These are phyloP conservation scores for Rutidosis leptorrhynchoides DNA, from an alignment of 129 eudicot genomes.

Conservation along the genomic window DNA sequence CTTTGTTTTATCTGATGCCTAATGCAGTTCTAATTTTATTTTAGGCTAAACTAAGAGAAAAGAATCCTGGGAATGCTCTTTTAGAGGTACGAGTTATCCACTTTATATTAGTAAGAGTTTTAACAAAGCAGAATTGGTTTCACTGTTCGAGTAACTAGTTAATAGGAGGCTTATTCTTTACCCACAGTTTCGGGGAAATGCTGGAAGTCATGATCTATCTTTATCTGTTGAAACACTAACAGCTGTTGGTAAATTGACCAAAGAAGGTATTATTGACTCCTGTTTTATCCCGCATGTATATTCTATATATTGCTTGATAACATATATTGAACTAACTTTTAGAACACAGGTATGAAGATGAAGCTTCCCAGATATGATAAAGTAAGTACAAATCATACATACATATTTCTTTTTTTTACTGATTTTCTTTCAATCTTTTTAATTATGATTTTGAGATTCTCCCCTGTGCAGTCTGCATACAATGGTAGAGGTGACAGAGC, in stretches of 20 bases:
- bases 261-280: constrained; percentile 53
- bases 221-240: constrained; percentile 82
- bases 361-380: constrained; percentile 93
- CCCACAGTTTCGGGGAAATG: constrained; percentile 92
- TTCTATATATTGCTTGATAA: constrained; percentile 12
- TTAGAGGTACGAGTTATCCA: constrained; percentile 52
- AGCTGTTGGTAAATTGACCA: constrained; percentile 59
- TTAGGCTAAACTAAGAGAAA: constrained; percentile 81
- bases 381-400: constrained; percentile 39
- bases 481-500: constrained; percentile 46
- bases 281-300: constrained; percentile 9
- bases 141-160: constrained; percentile 18
- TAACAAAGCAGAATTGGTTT: constrained; percentile 8
- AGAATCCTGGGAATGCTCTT: constrained; percentile 78
- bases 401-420: neutral
- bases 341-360: constrained; percentile 70
- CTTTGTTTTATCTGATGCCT: constrained; percentile 4
- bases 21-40: constrained; percentile 14
- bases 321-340: constrained; percentile 16
- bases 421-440: neutral
- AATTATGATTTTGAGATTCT: constrained; percentile 7
- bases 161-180: constrained; percentile 31
- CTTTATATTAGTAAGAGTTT: neutral
- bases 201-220: constrained; percentile 95
- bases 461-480: constrained; percentile 11